These are phyloP conservation scores for Sambucus nigra DNA, from an alignment of 129 eudicot species.

Conservation along the genomic window DNA sequence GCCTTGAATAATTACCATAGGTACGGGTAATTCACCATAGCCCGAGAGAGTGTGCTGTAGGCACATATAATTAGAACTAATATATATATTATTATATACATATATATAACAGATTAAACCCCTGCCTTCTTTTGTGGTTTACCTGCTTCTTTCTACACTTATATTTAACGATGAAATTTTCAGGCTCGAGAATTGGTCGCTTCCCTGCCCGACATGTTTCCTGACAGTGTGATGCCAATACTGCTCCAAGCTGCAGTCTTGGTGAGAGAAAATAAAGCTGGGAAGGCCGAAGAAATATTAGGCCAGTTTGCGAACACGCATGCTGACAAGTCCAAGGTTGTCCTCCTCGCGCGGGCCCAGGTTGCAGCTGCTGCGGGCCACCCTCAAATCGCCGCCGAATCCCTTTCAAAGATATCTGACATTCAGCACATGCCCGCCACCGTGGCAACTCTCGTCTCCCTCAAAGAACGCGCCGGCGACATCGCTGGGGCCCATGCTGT, in stretches of 20 bases:
- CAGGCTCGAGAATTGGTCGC: conserved; percentile 86
- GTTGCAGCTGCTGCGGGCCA: conserved; percentile 90
- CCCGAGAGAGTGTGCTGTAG: too few relatives aligned
- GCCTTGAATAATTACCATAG: too few relatives aligned
- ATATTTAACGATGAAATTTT: background rate
- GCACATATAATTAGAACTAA: too few relatives aligned
- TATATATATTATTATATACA: too few relatives aligned
- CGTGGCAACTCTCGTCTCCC: conserved; percentile 80
- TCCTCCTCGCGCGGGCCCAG: conserved; percentile 77
- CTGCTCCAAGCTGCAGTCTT: conserved; percentile 89
- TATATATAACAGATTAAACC: too few relatives aligned
- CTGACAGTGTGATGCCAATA: conserved; percentile 54
- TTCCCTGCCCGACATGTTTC: conserved; percentile 65
- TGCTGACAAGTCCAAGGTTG: conserved; percentile 48
- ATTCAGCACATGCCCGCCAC: conserved; percentile 95
- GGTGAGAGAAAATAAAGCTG: conserved; percentile 80
- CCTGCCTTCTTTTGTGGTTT: background rate
- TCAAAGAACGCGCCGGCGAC: conserved; percentile 82
- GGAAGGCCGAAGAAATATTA: conserved; percentile 76
- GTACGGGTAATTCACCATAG: too few relatives aligned
- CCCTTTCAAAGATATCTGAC: conserved; percentile 59
- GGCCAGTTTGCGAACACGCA: conserved; percentile 52
- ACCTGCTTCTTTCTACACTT: background rate
- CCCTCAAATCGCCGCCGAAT: conserved; percentile 71
- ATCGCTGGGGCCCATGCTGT: conserved; percentile 63